Evolutionary conservation across 2,329 filamentous ascomycete genomes (phyloP).

Genomic region (Microcyclosporella mali): DNA sequence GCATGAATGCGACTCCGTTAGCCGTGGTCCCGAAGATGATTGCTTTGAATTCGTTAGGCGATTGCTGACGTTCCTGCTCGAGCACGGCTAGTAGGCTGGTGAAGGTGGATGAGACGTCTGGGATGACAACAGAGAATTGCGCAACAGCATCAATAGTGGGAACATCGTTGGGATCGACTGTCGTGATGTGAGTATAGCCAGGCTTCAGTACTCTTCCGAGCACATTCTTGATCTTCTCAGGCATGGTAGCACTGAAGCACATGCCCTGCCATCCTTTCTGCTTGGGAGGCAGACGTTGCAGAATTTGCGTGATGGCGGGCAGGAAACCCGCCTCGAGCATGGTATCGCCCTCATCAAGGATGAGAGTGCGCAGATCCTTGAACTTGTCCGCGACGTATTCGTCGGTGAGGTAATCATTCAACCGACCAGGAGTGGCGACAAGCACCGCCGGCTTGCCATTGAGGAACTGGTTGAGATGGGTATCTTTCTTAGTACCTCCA

Average conservation of each 20-base stretch:
- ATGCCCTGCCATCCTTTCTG: constrained; percentile 44
- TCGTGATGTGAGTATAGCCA: constrained; percentile 39
- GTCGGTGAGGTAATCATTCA: constrained; percentile 77
- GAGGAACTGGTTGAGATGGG: constrained; percentile 66
- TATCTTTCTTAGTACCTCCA: constrained; percentile 72
- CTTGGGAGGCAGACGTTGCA: constrained; percentile 47
- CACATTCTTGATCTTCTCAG: constrained; percentile 40
- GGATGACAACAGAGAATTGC: constrained; percentile 41
- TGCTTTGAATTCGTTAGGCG: constrained; percentile 38
- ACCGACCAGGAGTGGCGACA: constrained; percentile 79
- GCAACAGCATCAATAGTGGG: constrained; percentile 45
- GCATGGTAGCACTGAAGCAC: constrained; percentile 44
- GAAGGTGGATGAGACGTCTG: constrained; percentile 39
- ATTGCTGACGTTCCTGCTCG: constrained; percentile 36
- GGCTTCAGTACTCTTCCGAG: constrained; percentile 40
- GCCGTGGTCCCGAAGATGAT: constrained; percentile 45
- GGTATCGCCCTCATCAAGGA: constrained; percentile 74
- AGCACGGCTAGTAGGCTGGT: constrained; percentile 42
- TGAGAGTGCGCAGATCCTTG: constrained; percentile 39
- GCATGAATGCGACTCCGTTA: constrained; percentile 40
- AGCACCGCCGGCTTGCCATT: constrained; percentile 75
- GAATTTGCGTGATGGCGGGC: constrained; percentile 47
- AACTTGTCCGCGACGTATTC: constrained; percentile 44
- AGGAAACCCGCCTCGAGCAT: constrained; percentile 57
- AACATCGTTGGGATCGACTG: constrained; percentile 40